A percentile compares a stretch with the other conserved stretches of the same genome.
Evolutionary conservation across 352 stramenopile species (phyloP).

Genomic region (Lagenidium sp.): DNA sequence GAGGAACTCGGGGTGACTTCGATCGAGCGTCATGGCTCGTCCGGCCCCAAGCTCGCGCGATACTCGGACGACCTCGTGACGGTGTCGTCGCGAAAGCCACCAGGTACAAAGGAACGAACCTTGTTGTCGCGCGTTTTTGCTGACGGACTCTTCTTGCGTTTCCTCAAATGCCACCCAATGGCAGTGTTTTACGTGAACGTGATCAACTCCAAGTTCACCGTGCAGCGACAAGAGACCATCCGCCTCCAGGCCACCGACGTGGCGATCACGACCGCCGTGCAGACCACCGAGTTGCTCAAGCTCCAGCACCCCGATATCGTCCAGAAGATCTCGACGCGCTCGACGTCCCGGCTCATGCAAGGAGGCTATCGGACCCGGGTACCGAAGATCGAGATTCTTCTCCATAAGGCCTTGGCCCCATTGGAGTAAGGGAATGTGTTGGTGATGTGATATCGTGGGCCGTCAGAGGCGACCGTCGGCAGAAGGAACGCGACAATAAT

Average conservation of each 20-base stretch:
- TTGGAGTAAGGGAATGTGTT: too few relatives aligned
- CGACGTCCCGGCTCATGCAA: slow-evolving; percentile 37
- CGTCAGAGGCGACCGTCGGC: too few relatives aligned
- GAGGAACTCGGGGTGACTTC: slow-evolving; percentile 36
- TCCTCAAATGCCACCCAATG: too few relatives aligned
- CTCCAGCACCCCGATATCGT: slow-evolving; percentile 44
- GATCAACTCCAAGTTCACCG: slow-evolving; percentile 69
- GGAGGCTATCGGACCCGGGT: slow-evolving; percentile 46
- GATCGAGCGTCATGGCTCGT: slow-evolving; percentile 25
- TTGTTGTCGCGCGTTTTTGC: too few relatives aligned
- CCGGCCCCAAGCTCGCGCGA: slow-evolving; percentile 45
- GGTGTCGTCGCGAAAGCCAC: slow-evolving; percentile 55
- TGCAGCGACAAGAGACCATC: slow-evolving; percentile 54
- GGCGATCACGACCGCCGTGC: slow-evolving; percentile 67
- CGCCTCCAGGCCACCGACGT: slow-evolving; percentile 55
- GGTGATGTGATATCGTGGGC: too few relatives aligned
- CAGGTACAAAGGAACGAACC: too few relatives aligned
- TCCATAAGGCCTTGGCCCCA: too few relatives aligned
- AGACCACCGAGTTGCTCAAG: slow-evolving; percentile 58
- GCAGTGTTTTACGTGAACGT: slow-evolving; percentile 75
- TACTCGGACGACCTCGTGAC: slow-evolving; percentile 72
- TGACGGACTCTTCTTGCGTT: too few relatives aligned
- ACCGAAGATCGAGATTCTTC: slow-evolving; percentile 60
- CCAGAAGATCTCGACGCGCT: slow-evolving; percentile 57
- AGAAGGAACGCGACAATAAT: background rate